phyloP scores from a whole-genome alignment of 2,329 filamentous ascomycete genomes.

The Stylonectria norvegica region DNA sequence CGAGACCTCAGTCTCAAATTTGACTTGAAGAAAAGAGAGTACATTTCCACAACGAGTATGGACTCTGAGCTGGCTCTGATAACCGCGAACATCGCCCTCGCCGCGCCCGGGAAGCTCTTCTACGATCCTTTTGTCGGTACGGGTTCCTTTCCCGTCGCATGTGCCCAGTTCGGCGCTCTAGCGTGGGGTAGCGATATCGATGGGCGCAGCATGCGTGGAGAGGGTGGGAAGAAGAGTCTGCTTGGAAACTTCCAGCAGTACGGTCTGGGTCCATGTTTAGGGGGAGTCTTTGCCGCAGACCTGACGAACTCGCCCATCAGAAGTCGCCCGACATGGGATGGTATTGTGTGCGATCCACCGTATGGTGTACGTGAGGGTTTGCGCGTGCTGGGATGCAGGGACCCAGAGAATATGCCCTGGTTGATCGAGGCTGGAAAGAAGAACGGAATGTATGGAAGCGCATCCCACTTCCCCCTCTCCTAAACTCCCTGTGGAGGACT shows the following conservation, averaged over 20 bases:
- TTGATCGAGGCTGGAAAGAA: constrained; percentile 66
- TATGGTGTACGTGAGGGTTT: constrained; percentile 93
- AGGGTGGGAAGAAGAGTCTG: constrained; percentile 49
- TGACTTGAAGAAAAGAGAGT: constrained; percentile 87
- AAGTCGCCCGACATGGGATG: constrained; percentile 66
- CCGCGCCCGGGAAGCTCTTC: constrained; percentile 77
- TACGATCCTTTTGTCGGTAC: constrained; percentile 97
- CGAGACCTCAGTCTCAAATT: constrained; percentile 69
- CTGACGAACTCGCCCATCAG: constrained; percentile 81
- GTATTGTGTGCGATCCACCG: constrained; percentile 91
- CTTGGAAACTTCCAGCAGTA: constrained; percentile 83
- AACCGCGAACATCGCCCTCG: constrained; percentile 86
- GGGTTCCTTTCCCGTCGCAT: constrained; percentile 86
- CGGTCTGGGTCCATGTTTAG: constrained; percentile 58
- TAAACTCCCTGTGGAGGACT: constrained; percentile 12
- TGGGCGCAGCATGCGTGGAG: constrained; percentile 79
- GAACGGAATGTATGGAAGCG: constrained; percentile 60
- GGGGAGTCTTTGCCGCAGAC: constrained; percentile 81
- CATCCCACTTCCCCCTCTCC: not conserved
- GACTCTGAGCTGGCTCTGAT: constrained; percentile 89
- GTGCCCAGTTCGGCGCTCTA: constrained; percentile 82
- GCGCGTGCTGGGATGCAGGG: constrained; percentile 76
- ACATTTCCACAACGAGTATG: constrained; percentile 97
- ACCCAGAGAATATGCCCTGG: constrained; percentile 57
- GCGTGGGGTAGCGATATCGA: constrained; percentile 91